A percentile compares a stretch with the other conserved stretches of the same genome.
Evolutionary conservation across 306 rosid species (phyloP).

Genomic region (Clitoria ternatea): DNA sequence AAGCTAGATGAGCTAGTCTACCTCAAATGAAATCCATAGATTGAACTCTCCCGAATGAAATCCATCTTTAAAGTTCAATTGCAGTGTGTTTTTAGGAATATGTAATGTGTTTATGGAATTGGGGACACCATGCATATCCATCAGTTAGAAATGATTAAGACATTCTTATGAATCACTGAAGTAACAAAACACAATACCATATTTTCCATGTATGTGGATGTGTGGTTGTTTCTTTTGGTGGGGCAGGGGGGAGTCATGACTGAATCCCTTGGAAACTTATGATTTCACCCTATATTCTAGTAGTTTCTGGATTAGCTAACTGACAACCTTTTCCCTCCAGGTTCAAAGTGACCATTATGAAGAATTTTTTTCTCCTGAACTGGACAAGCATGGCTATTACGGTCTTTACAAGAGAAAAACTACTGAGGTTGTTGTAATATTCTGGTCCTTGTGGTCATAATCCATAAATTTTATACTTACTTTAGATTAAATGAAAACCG

Average conservation of each 20-base stretch:
- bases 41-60: too few species aligned
- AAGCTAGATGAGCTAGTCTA: too few species aligned
- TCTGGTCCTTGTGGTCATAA: constrained; percentile 2
- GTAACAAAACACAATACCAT: neutral
- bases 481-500: constrained; percentile 17
- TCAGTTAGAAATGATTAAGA: neutral
- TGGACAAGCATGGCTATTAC: constrained; percentile 88
- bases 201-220: neutral
- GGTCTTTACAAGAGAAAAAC: constrained; percentile 91
- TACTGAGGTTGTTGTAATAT: constrained; percentile 57
- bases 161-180: neutral
- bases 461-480: neutral
- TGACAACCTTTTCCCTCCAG: constrained; percentile 35
- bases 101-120: neutral
- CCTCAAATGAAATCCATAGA: too few species aligned
- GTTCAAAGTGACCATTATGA: constrained; percentile 93
- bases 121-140: neutral
- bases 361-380: constrained; percentile 85
- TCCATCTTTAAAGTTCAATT: neutral
- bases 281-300: neutral
- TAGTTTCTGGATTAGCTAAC: constrained; percentile 15
- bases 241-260: neutral
- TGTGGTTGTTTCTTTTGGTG: neutral
- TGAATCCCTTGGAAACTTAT: neutral
- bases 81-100: neutral